Conservation (phyloP, 2,329 filamentous ascomycete genomes). For the Trichoderma asperellum region DNA sequence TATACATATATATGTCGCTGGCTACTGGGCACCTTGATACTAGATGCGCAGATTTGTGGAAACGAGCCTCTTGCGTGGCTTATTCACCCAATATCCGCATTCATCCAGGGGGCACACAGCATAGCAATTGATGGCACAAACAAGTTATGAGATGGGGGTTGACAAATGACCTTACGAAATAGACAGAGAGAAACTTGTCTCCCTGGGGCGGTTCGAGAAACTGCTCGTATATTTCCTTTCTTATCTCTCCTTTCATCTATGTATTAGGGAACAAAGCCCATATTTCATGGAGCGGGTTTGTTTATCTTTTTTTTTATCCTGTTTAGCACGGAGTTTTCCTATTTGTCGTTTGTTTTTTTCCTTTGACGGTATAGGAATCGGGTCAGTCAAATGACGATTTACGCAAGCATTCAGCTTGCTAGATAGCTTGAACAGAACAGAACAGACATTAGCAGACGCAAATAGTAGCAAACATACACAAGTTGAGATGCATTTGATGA, state of each 20-base stretch:
- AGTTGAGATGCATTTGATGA: conserved; percentile 1
- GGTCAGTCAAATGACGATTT: conserved; percentile 4
- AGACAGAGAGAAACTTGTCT: background rate
- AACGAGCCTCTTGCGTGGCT: background rate
- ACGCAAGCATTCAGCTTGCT: conserved; percentile 16
- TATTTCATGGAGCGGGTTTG: conserved; percentile 4
- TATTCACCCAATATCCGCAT: background rate
- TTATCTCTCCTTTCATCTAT: conserved; percentile 25
- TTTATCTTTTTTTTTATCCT: conserved; percentile 5
- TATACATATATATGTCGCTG: background rate
- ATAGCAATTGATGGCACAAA: background rate
- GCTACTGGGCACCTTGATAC: background rate
- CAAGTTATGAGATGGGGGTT: background rate
- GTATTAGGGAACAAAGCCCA: conserved; percentile 23
- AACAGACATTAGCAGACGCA: conserved; percentile 7
- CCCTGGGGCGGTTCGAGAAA: background rate
- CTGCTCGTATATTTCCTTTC: background rate
- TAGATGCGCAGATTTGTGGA: background rate
- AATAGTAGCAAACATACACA: conserved; percentile 18
- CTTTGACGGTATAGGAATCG: conserved; percentile 16
- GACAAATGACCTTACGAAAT: background rate
- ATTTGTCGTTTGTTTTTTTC: background rate
- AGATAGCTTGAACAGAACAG: conserved; percentile 13
- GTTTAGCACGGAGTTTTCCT: conserved; percentile 28
- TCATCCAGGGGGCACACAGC: background rate